Percentiles rank a stretch among this genome's conserved stretches.
Evolutionary conservation across 2,329 filamentous ascomycete genomes (phyloP).

Genomic region (Ustulina deusta): DNA sequence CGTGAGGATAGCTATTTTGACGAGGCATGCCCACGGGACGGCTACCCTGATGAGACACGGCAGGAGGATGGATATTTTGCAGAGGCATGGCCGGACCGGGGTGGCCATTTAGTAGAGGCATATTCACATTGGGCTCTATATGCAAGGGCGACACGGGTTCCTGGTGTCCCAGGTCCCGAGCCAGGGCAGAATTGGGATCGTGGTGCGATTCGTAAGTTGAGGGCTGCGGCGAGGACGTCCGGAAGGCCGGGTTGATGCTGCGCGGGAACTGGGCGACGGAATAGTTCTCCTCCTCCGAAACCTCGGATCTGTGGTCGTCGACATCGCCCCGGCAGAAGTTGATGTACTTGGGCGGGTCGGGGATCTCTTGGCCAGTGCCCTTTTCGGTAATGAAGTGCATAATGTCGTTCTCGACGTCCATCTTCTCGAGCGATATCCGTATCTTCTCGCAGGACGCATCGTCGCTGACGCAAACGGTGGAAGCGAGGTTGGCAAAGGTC

Average conservation of each 20-base stretch:
- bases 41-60: constrained; percentile 6
- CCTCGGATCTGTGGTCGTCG: constrained; percentile 81
- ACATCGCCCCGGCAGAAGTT: constrained; percentile 95
- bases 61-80: constrained; percentile 20
- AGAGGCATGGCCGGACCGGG: constrained; percentile 36
- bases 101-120: constrained; percentile 63
- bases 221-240: constrained; percentile 94
- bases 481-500: constrained; percentile 97
- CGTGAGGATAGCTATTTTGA: constrained; percentile 13
- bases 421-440: constrained; percentile 89
- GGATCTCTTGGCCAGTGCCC: constrained; percentile 96
- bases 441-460: constrained; percentile 98
- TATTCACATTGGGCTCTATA: constrained; percentile 62
- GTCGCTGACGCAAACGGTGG: constrained; percentile 97
- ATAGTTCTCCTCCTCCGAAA: constrained; percentile 84
- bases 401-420: constrained; percentile 98
- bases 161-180: constrained; percentile 74
- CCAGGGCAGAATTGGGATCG: constrained; percentile 81
- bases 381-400: constrained; percentile 85
- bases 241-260: constrained; percentile 94
- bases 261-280: constrained; percentile 96
- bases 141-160: constrained; percentile 60
- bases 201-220: constrained; percentile 94
- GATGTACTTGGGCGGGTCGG: constrained; percentile 96
- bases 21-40: constrained; percentile 6